Conservation (phyloP, 257 asterid species). For the Nemophila menziesii region DNA sequence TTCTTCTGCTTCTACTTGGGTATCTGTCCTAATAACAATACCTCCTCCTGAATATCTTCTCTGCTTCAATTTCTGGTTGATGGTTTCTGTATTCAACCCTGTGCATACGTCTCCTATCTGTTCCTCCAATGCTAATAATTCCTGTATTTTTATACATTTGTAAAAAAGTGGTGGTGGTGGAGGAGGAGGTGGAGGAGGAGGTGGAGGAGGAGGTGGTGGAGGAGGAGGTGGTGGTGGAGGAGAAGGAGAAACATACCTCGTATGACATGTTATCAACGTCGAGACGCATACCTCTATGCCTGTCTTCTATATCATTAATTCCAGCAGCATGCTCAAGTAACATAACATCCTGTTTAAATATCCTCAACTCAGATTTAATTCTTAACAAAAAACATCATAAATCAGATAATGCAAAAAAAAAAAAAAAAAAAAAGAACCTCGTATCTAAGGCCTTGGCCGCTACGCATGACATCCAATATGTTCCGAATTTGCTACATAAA, state of each 20-base stretch:
- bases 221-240: too few species aligned
- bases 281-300: slow-evolving; percentile 43
- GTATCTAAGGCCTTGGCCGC: too few species aligned
- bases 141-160: too few species aligned
- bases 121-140: slow-evolving; percentile 34
- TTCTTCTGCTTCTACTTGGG: slow-evolving; percentile 18
- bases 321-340: slow-evolving; percentile 36
- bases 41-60: slow-evolving; percentile 14
- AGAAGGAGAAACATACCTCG: slow-evolving; percentile 27
- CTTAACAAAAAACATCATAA: too few species aligned
- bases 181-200: too few species aligned
- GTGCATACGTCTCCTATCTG: slow-evolving; percentile 36
- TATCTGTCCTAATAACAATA: slow-evolving; percentile 13
- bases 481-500: too few species aligned
- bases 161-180: too few species aligned
- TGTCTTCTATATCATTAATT: slow-evolving; percentile 29
- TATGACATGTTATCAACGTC: slow-evolving; percentile 47
- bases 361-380: too few species aligned
- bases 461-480: too few species aligned
- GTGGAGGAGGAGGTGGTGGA: too few species aligned
- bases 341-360: slow-evolving; percentile 44
- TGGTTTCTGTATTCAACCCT: slow-evolving; percentile 28
- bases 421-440: too few species aligned
- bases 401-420: too few species aligned
- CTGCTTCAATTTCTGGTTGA: slow-evolving; percentile 22